Percentiles rank a stretch among this genome's conserved stretches.
These are phyloP conservation scores for Dothiorella sarmentorum DNA, from an alignment of 2,329 filamentous ascomycete genomes.

Conservation along the genomic window DNA sequence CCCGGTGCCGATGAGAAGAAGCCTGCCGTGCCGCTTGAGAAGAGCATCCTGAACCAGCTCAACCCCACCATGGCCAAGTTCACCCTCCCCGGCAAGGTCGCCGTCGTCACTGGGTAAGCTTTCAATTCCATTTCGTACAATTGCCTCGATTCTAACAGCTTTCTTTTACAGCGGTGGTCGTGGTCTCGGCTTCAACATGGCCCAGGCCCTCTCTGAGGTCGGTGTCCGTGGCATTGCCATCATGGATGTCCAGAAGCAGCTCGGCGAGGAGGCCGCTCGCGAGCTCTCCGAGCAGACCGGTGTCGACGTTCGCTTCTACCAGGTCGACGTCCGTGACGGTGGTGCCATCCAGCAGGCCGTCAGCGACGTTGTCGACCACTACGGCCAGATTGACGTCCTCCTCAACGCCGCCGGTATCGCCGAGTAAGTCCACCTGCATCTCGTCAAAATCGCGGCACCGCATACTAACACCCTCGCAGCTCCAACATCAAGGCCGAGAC, in stretches of 20 bases:
- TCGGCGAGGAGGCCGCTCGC: slow-evolving; percentile 66
- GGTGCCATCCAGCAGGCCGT: slow-evolving; percentile 68
- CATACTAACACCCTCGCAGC: slow-evolving; percentile 33
- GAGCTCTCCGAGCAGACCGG: slow-evolving; percentile 70
- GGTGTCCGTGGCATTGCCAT: slow-evolving; percentile 71
- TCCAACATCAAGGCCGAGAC: slow-evolving; percentile 80
- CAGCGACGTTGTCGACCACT: slow-evolving; percentile 61
- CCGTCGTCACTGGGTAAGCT: slow-evolving; percentile 67
- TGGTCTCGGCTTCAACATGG: slow-evolving; percentile 76
- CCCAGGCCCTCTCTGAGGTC: slow-evolving; percentile 71
- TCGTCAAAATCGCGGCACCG: slow-evolving; percentile 6
- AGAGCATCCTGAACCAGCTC: slow-evolving; percentile 51
- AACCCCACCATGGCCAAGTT: slow-evolving; percentile 66
- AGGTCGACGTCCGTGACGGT: slow-evolving; percentile 72
- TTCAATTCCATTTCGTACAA: neutral
- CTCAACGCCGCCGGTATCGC: slow-evolving; percentile 78
- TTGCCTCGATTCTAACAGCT: slow-evolving; percentile 6
- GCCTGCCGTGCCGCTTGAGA: slow-evolving; percentile 29
- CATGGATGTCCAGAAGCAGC: slow-evolving; percentile 72
- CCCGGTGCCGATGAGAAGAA: slow-evolving; percentile 32
- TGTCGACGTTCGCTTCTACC: slow-evolving; percentile 71
- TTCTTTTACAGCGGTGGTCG: slow-evolving; percentile 61
- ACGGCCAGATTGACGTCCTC: slow-evolving; percentile 69
- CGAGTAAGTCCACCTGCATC: slow-evolving; percentile 49
- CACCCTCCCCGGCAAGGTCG: slow-evolving; percentile 66